Base-by-base conservation (phyloP, 495 filamentous ascomycete genomes). In the Elasticomyces elasticus region DNA sequence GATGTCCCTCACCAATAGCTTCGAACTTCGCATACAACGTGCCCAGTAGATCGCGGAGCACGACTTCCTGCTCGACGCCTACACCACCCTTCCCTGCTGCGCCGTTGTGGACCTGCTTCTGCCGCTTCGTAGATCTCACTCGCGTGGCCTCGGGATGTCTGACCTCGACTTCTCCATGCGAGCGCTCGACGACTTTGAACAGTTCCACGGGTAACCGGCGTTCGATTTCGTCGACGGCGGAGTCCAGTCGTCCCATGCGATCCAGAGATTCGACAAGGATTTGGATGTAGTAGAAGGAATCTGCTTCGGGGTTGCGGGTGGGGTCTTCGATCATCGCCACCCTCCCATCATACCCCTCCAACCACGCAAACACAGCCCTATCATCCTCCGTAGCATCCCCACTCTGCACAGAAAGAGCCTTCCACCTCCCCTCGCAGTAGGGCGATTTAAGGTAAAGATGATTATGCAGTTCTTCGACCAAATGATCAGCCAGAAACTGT, bases 401-500 rank as follows among this genome's bases (percentile, higher is more conserved):
- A 35, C 65, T 56, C 20, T 59, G 62, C 20, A 62, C 61, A 7
- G 72, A 43, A 56, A 86, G 74, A 42, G 78, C 75, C 64, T 92
- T 94, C 92, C 92, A 99, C 45, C 92, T 74, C 67, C 94, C 86
- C 56, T 94, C 86, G 67, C 89, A 96, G 62, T 97, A 97, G 0
- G 89, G 90, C 11, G 89, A 95, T 61, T 96, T 97, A 12, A 99
- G 77, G 62, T 97, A 99, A 2, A 99, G 76, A 71, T 99, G 92
- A 63, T 91, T 94, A 64, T 97, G 94, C 40, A 99, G 72, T 67
- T 99, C 92, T 68, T 99, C 92, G 43, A 96, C 81, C 62, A 99
- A 63, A 38, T 96, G 96, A 67, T 99, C 92, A 54, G 88, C 91
- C 52, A 99, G 71, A 4, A 86, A 86, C 1, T 80, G 82, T 69